Conservation (phyloP, 225 moss, liverwort and hornwort species). For the Takakia lepidozioides region DNA sequence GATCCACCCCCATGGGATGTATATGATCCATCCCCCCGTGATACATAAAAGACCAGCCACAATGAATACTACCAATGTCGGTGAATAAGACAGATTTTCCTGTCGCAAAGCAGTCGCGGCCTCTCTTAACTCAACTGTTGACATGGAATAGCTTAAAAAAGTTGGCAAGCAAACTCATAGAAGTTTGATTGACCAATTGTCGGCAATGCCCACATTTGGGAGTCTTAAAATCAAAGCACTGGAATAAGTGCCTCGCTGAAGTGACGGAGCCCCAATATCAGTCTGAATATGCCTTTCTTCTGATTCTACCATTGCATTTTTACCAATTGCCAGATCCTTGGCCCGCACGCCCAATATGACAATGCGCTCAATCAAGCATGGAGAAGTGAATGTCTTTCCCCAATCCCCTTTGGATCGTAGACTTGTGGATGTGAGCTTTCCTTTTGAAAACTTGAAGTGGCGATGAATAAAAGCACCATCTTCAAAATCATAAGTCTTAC, state of each 20-base stretch:
- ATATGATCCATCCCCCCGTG: too few species aligned
- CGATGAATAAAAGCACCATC: conserved; percentile 82
- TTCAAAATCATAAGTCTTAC: conserved; percentile 80
- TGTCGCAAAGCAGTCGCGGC: too few species aligned
- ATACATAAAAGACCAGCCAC: too few species aligned
- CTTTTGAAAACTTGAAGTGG: conserved; percentile 64
- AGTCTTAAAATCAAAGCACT: conserved; percentile 76
- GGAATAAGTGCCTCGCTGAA: conserved; percentile 50
- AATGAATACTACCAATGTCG: too few species aligned
- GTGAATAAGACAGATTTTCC: too few species aligned
- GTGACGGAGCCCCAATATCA: conserved; percentile 67
- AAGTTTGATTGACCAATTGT: conserved; percentile 93
- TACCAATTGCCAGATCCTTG: conserved; percentile 54
- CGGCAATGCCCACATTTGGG: conserved; percentile 75
- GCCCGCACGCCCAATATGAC: conserved; percentile 73
- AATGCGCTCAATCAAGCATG: conserved; percentile 81
- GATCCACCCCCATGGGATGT: too few species aligned
- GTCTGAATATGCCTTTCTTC: conserved; percentile 59
- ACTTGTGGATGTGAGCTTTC: conserved; percentile 72
- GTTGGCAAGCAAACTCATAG: conserved; percentile 24
- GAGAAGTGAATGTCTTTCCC: conserved; percentile 39
- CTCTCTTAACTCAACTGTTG: too few species aligned
- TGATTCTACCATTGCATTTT: conserved; percentile 71
- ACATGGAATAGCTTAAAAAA: too few species aligned
- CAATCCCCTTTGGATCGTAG: conserved; percentile 34